These are phyloP conservation scores for Trichaptum fuscoviolaceum DNA, from an alignment of 768 basidiomycete species.

Conservation along the genomic window DNA sequence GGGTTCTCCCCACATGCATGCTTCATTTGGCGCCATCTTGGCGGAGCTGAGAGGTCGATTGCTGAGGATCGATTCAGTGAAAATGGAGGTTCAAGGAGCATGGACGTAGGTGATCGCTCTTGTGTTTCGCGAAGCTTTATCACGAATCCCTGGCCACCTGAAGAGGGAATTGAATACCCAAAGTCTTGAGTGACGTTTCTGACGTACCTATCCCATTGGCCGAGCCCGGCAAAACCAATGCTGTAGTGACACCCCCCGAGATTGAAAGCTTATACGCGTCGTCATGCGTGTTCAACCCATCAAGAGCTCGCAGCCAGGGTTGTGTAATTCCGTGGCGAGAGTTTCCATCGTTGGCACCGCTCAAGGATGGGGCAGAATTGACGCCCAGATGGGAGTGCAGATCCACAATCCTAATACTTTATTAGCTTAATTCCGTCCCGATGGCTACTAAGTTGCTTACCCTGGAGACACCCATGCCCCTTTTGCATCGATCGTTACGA, in stretches of 20 bases:
- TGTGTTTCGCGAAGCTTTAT: constrained; percentile 70
- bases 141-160: constrained; percentile 73
- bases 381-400: constrained; percentile 57
- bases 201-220: constrained; percentile 51
- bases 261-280: constrained; percentile 50
- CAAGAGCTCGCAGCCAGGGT: constrained; percentile 65
- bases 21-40: constrained; percentile 73
- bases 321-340: constrained; percentile 45
- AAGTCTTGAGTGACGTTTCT: background rate
- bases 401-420: constrained; percentile 38
- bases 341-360: constrained; percentile 47
- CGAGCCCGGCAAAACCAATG: constrained; percentile 70
- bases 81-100: constrained; percentile 72
- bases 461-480: constrained; percentile 69
- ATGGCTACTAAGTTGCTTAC: constrained; percentile 7
- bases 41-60: constrained; percentile 23
- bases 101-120: constrained; percentile 62
- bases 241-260: constrained; percentile 70
- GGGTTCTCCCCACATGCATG: constrained; percentile 52
- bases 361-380: constrained; percentile 29
- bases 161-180: background rate
- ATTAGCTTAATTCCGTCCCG: constrained; percentile 11
- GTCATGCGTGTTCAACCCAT: constrained; percentile 75
- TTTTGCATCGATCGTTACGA: constrained; percentile 45
- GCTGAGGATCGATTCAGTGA: constrained; percentile 37